A percentile compares a stretch with the other conserved stretches of the same genome.
Conservation (phyloP, 2,329 filamentous ascomycete species). For the Clarireedia monteithiana region DNA sequence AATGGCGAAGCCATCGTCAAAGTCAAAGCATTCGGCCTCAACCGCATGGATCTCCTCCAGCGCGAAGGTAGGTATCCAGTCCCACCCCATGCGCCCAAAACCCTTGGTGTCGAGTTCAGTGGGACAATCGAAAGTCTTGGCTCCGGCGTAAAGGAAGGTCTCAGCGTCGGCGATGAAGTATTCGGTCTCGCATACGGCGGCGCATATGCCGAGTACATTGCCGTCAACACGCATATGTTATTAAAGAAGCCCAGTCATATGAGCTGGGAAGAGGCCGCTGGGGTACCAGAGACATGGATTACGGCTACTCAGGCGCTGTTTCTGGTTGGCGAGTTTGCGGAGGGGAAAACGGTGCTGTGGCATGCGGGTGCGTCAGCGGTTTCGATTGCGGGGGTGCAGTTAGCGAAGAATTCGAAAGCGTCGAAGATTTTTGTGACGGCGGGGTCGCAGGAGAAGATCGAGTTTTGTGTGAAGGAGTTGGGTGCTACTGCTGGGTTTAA, state of each 20-base stretch:
- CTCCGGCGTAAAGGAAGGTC: slow-evolving; percentile 41
- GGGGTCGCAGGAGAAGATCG: slow-evolving; percentile 69
- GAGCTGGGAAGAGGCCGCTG: slow-evolving; percentile 68
- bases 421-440: slow-evolving; percentile 73
- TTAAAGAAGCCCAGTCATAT: slow-evolving; percentile 70
- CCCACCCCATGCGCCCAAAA: slow-evolving; percentile 61
- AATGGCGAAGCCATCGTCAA: slow-evolving; percentile 70
- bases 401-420: slow-evolving; percentile 61
- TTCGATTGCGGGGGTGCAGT: slow-evolving; percentile 80
- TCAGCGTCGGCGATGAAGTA: slow-evolving; percentile 70
- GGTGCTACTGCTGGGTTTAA: slow-evolving; percentile 78
- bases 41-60: slow-evolving; percentile 77
- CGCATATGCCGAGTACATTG: slow-evolving; percentile 82
- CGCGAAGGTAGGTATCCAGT: slow-evolving; percentile 66
- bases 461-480: slow-evolving; percentile 66
- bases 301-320: slow-evolving; percentile 88
- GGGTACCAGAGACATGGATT: slow-evolving; percentile 84
- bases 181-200: slow-evolving; percentile 88
- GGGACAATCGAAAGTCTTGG: slow-evolving; percentile 55
- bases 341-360: slow-evolving; percentile 73
- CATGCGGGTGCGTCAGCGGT: slow-evolving; percentile 90
- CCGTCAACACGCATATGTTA: slow-evolving; percentile 70
- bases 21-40: slow-evolving; percentile 77
- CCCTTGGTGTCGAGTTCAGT: slow-evolving; percentile 72
- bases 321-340: slow-evolving; percentile 64